Percentiles rank a stretch among this genome's conserved stretches.
These are phyloP conservation scores for Russula emetica DNA, from an alignment of 768 basidiomycete species.

Conservation along the genomic window DNA sequence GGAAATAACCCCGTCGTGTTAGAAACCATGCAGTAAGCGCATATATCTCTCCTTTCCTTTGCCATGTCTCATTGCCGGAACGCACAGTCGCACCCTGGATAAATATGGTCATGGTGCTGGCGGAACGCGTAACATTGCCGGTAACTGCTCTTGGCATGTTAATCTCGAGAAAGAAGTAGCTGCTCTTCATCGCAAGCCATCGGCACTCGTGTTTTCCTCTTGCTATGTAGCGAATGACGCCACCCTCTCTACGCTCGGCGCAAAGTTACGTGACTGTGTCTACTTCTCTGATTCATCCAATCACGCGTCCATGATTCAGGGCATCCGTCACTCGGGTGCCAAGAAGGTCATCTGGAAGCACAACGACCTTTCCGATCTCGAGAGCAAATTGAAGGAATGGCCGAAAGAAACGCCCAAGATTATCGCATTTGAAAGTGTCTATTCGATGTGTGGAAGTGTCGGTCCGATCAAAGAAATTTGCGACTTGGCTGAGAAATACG, in stretches of 20 bases:
- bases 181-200: constrained; percentile 84
- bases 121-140: constrained; percentile 98
- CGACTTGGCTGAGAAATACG: constrained; percentile 93
- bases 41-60: constrained; percentile 11
- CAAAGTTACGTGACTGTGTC: constrained; percentile 94
- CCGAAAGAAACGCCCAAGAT: constrained; percentile 94
- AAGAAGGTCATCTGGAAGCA: constrained; percentile 97
- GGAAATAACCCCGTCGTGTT: constrained; percentile 93
- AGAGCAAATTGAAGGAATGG: constrained; percentile 78
- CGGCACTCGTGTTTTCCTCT: constrained; percentile 96
- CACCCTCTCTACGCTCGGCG: constrained; percentile 88
- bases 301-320: constrained; percentile 99
- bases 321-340: constrained; percentile 93
- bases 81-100: constrained; percentile 78
- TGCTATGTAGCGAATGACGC: constrained; percentile 99
- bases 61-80: constrained; percentile 27
- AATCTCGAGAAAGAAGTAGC: constrained; percentile 92
- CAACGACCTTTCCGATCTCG: constrained; percentile 91
- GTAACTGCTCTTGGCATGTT: constrained; percentile 95
- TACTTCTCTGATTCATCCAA: constrained; percentile 97
- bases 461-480: constrained; percentile 97
- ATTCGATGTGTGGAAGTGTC: constrained; percentile 98
- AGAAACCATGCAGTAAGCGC: constrained; percentile 93
- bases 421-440: constrained; percentile 97
- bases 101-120: constrained; percentile 97